phyloP scores from a whole-genome alignment of 1,139 yeast genomes.

The Candida neerlandica region DNA sequence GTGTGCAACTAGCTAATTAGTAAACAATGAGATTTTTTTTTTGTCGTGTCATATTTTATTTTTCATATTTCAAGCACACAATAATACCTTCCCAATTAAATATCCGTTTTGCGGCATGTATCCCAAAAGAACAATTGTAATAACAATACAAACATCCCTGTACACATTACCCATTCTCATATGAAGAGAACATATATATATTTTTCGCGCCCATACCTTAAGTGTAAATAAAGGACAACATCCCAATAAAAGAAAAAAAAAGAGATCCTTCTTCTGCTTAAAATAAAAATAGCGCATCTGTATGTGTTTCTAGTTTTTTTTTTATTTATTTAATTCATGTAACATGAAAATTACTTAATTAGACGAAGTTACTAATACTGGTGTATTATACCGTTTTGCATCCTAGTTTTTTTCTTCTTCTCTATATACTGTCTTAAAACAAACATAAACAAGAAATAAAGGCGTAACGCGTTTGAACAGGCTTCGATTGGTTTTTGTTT shows the following conservation, averaged over 20 bases:
- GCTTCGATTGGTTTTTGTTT: no score
- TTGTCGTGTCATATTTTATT: constrained; percentile 1
- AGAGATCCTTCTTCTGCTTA: neutral
- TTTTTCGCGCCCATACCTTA: no score
- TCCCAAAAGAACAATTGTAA: no score
- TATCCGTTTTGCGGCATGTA: neutral
- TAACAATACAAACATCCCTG: no score
- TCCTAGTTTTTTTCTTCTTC: no score
- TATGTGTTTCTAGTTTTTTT: neutral
- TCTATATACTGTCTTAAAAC: no score
- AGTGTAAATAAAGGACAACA: neutral
- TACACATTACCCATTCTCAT: no score
- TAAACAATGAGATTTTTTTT: neutral
- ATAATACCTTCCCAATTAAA: neutral
- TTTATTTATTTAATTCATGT: neutral
- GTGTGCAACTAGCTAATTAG: neutral
- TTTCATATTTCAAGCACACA: neutral
- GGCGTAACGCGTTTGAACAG: no score
- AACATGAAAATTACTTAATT: neutral
- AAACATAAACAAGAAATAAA: no score
- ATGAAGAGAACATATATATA: neutral
- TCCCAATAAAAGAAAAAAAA: neutral
- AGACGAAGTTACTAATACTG: neutral
- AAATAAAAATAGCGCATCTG: neutral
- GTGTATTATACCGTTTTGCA: neutral